Base-by-base conservation (phyloP, 108 stramenopile genomes). In the Nitzschia sp. region DNA sequence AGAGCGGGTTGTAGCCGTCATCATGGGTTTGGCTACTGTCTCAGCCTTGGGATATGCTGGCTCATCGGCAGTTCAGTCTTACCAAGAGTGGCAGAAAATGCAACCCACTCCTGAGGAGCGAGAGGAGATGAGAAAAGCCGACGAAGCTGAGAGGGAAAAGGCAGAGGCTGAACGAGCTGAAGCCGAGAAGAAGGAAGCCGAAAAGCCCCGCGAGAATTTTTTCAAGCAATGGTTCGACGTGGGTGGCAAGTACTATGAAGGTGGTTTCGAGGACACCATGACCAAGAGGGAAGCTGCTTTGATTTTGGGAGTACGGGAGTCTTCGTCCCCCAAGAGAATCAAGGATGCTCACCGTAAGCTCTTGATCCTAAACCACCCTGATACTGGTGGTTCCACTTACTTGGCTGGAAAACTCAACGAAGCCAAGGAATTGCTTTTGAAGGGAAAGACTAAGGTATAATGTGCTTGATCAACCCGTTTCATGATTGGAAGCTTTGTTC, bases 221-320 rank as follows among this genome's bases (percentile, higher is more conserved):
- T 94, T 94, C 71, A 71, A 78, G 48, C 79, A 87, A 65, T 90
- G 85, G 80, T 93, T 93, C 65, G 82, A 81, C 58, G 89, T 90
- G 24, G 89, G 89, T 9, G 68, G 86, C 39, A 91, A 96, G 51
- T 93, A 85, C 75, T 99, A 99, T 80, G 96, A 99, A 63, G 98
- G 98, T 15, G 97, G 96, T 10, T 99, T 99, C 70, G 99, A 99
- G 65, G 95, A 97, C 8, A 85, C 88, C 53, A 99, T 99, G 99
- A 97, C 97, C 9, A 64, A 86, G 12, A 81, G 95, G 41, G 99
- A 99, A 77, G 99, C 99, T 21, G 97, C 99, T 0, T 77, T 98
- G 38, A 97, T 99, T 67, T 73, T 99, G 38, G 99, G 99, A 14
- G 95, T 98, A 2, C 80, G 99, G 2, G 97, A 98, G 73, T 90